Percentiles rank a stretch among this genome's conserved stretches.
Conservation (phyloP, 352 stramenopile genomes). For the Elongisporangium senticosum region DNA sequence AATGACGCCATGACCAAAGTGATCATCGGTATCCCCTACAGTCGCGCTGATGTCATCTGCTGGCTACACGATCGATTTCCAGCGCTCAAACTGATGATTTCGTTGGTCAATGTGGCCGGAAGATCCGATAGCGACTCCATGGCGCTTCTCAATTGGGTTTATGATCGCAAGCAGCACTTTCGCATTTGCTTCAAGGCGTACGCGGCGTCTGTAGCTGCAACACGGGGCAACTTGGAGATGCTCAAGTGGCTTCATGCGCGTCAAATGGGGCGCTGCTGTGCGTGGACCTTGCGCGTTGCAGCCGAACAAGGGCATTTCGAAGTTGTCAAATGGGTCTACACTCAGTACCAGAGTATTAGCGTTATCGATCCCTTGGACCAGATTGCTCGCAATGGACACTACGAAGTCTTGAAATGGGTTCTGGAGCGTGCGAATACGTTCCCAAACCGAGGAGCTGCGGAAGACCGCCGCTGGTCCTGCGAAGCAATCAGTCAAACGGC, state of each 20-base stretch:
- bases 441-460: conserved; percentile 10
- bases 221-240: conserved; percentile 27
- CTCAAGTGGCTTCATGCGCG: conserved; percentile 40
- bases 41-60: conserved; percentile 17
- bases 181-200: neutral
- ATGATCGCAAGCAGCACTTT: neutral
- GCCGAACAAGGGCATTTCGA: conserved; percentile 38
- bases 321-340: conserved; percentile 39
- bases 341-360: conserved; percentile 12
- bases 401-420: conserved; percentile 33
- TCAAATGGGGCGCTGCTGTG: conserved; percentile 30
- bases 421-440: conserved; percentile 6
- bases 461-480: conserved; percentile 19
- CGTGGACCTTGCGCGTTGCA: conserved; percentile 46
- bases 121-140: neutral
- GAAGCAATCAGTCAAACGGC: conserved; percentile 38
- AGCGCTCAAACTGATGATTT: conserved; percentile 34
- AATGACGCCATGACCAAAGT: conserved; percentile 33
- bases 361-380: conserved; percentile 27
- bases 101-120: neutral
- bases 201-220: conserved; percentile 12
- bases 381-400: conserved; percentile 23
- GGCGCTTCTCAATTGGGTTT: neutral
- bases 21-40: conserved; percentile 17
- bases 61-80: conserved; percentile 35